Conservation (phyloP, 805 yeast species). For the Suhomyces sp. region DNA sequence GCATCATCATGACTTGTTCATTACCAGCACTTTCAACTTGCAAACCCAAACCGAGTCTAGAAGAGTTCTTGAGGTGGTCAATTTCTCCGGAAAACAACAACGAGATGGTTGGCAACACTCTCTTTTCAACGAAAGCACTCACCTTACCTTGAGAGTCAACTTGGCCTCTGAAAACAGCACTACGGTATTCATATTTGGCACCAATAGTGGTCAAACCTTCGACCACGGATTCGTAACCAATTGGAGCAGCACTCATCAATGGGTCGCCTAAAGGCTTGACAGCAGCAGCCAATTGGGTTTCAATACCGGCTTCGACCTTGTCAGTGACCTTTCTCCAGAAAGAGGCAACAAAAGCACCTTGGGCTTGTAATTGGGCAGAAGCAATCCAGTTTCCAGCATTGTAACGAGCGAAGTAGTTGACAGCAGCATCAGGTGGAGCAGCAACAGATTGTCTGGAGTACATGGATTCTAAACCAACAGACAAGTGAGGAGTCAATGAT, state of each 20-base stretch:
- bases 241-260: slow-evolving; percentile 70
- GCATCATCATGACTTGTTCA: slow-evolving; percentile 89
- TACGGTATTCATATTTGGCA: slow-evolving; percentile 97
- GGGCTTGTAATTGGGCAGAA: slow-evolving; percentile 88
- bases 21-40: slow-evolving; percentile 95
- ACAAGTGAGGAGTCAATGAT: slow-evolving; percentile 75
- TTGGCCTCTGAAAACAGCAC: slow-evolving; percentile 93
- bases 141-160: slow-evolving; percentile 89
- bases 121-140: slow-evolving; percentile 85
- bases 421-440: slow-evolving; percentile 85
- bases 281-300: slow-evolving; percentile 76
- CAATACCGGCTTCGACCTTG: slow-evolving; percentile 92
- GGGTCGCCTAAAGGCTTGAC: slow-evolving; percentile 72
- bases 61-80: slow-evolving; percentile 70
- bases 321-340: slow-evolving; percentile 94
- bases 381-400: slow-evolving; percentile 89
- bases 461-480: slow-evolving; percentile 90
- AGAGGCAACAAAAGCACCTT: slow-evolving; percentile 83
- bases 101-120: slow-evolving; percentile 87
- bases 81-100: slow-evolving; percentile 88
- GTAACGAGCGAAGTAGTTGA: slow-evolving; percentile 87
- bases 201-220: slow-evolving; percentile 94
- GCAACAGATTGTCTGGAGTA: slow-evolving; percentile 70
- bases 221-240: slow-evolving; percentile 77
- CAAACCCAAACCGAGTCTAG: slow-evolving; percentile 88